A percentile compares a stretch with the other conserved stretches of the same genome.
These are phyloP conservation scores for Dentipellis sp. DNA, from an alignment of 768 basidiomycete species.

Conservation along the genomic window DNA sequence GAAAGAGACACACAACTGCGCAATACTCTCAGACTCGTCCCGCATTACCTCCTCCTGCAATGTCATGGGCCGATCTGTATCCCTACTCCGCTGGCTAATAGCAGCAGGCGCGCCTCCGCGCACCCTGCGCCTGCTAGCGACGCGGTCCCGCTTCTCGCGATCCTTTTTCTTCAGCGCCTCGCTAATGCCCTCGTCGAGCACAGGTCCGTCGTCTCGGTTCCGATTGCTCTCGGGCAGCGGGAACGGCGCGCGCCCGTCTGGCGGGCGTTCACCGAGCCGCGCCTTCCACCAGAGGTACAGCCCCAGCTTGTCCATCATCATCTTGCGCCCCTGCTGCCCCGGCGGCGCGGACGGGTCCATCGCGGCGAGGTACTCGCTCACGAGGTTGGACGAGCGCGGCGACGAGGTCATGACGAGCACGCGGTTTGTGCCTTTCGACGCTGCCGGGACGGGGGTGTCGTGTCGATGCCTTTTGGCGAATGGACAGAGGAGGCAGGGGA, in stretches of 20 bases:
- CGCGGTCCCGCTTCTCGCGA: constrained; percentile 45
- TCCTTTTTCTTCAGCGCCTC: constrained; percentile 78
- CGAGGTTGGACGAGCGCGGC: constrained; percentile 56
- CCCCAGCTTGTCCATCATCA: constrained; percentile 74
- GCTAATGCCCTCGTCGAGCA: constrained; percentile 35
- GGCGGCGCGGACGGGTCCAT: constrained; percentile 49
- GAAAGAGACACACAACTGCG: constrained; percentile 42
- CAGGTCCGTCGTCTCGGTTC: neutral
- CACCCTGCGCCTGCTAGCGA: constrained; percentile 59
- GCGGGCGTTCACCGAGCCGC: constrained; percentile 29
- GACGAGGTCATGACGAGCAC: constrained; percentile 88
- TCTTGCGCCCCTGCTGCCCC: constrained; percentile 55
- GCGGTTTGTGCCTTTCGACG: constrained; percentile 53
- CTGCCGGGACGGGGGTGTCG: constrained; percentile 6
- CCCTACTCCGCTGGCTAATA: constrained; percentile 4
- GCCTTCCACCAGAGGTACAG: constrained; percentile 80
- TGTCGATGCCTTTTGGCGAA: neutral
- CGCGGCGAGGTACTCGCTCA: constrained; percentile 71
- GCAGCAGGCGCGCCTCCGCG: constrained; percentile 56
- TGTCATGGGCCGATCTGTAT: neutral
- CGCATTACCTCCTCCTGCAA: constrained; percentile 27
- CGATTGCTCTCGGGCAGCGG: constrained; percentile 16
- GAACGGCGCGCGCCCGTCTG: constrained; percentile 23
- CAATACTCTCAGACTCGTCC: constrained; percentile 44
- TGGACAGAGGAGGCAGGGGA: neutral